Evolutionary conservation across 1,139 yeast genomes (phyloP).

Genomic region (Taphrina confusa): DNA sequence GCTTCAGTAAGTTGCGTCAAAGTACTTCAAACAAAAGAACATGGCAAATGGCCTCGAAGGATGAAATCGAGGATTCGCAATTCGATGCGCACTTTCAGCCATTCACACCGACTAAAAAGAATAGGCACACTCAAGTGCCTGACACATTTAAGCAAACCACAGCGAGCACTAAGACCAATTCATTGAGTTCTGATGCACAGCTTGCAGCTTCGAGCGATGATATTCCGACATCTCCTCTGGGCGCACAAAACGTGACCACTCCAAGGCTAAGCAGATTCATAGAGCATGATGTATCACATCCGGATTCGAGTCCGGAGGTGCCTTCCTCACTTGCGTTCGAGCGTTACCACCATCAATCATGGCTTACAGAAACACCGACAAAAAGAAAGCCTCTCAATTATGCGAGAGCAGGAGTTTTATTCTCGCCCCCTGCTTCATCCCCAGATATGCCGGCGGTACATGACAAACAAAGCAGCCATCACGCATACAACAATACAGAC

Average conservation of each 20-base stretch:
- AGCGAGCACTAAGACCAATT: too few species aligned
- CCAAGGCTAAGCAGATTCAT: constrained; percentile 1
- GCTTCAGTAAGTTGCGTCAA: background rate
- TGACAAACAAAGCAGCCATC: too few species aligned
- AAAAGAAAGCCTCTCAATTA: background rate
- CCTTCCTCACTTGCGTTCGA: constrained; percentile 8
- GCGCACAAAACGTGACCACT: constrained; percentile 3
- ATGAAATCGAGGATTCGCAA: background rate
- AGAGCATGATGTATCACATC: background rate
- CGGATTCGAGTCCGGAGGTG: background rate
- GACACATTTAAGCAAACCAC: background rate
- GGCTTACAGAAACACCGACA: background rate
- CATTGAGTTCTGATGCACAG: background rate
- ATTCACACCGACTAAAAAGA: background rate
- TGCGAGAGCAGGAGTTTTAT: background rate
- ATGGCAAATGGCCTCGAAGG: too few species aligned
- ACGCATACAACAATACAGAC: background rate
- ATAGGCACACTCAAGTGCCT: background rate
- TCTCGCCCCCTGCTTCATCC: background rate
- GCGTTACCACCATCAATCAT: background rate
- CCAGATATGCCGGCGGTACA: too few species aligned
- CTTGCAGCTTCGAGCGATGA: background rate
- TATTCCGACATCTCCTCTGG: background rate
- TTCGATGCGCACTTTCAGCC: background rate
- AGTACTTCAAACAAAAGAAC: background rate